Conservation (phyloP, 371 early-diverging fungal species). For the Rhizopus microsporus region DNA sequence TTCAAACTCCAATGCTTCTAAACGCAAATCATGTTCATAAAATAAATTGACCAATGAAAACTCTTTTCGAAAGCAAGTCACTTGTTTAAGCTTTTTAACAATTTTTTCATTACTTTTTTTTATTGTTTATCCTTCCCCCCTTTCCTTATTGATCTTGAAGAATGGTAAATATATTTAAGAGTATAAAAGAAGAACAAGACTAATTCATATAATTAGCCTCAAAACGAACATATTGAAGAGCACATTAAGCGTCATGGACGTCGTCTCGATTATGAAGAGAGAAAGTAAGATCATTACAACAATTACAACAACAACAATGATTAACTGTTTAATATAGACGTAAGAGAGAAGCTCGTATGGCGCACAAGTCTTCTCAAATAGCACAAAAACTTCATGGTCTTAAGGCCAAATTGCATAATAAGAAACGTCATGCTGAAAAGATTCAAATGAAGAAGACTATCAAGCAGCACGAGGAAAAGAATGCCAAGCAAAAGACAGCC, state of each 20-base stretch:
- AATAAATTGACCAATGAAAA: too few species aligned
- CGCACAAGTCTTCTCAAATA: slow-evolving; percentile 87
- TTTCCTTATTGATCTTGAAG: slow-evolving; percentile 10
- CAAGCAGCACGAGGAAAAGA: slow-evolving; percentile 96
- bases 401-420: slow-evolving; percentile 99
- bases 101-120: slow-evolving; percentile 6
- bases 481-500: slow-evolving; percentile 86
- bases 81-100: background rate
- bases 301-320: background rate
- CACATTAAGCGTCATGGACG: slow-evolving; percentile 98
- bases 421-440: slow-evolving; percentile 99
- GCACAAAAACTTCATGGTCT: slow-evolving; percentile 98
- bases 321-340: slow-evolving; percentile 59
- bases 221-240: slow-evolving; percentile 99
- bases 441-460: slow-evolving; percentile 99
- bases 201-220: slow-evolving; percentile 72
- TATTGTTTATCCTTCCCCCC: background rate
- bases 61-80: slow-evolving; percentile 1
- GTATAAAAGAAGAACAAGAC: background rate
- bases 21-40: too few species aligned
- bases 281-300: slow-evolving; percentile 68
- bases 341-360: slow-evolving; percentile 96
- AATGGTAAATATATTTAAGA: background rate
- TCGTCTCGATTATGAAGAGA: slow-evolving; percentile 95
- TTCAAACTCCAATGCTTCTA: slow-evolving; percentile 41